Evolutionary conservation across 108 stramenopile species (phyloP).

Genomic region (Pseudonitzschia delicatissima): DNA sequence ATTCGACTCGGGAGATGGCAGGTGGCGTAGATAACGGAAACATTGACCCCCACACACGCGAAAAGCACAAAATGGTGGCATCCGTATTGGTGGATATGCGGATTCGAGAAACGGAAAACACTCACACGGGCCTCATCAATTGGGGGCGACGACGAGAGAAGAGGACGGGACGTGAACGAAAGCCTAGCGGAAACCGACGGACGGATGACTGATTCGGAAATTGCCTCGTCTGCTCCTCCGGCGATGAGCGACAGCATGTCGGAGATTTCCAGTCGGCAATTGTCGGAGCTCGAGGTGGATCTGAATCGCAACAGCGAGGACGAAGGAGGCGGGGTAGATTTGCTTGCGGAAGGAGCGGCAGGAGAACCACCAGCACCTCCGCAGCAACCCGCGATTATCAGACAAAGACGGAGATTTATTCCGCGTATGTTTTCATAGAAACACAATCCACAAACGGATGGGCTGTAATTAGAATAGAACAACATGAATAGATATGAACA

Average conservation of each 20-base stretch:
- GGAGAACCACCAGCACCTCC: constrained; percentile 2
- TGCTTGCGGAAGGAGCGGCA: too few species aligned
- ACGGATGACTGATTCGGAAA: constrained; percentile 30
- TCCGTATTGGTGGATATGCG: constrained; percentile 70
- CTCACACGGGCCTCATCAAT: not conserved
- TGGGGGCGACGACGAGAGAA: not conserved
- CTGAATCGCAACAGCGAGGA: too few species aligned
- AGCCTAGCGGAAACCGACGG: constrained; percentile 35
- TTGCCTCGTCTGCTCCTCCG: not conserved
- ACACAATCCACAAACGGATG: too few species aligned
- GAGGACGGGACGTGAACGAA: constrained; percentile 3
- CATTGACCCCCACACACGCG: constrained; percentile 7
- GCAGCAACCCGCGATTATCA: constrained; percentile 8
- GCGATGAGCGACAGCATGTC: constrained; percentile 21
- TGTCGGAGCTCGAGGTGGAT: too few species aligned
- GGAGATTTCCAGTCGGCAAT: constrained; percentile 24
- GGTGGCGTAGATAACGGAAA: not conserved
- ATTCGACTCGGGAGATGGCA: not conserved
- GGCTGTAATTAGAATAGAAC: too few species aligned
- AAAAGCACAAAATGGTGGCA: constrained; percentile 86
- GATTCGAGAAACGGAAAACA: constrained; percentile 13
- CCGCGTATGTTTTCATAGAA: not conserved
- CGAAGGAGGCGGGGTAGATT: too few species aligned
- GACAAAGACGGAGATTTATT: constrained; percentile 17
- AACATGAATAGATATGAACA: too few species aligned